Base-by-base conservation (phyloP, 176 grass and related monocot genomes). In the Saccharum officinarum region DNA sequence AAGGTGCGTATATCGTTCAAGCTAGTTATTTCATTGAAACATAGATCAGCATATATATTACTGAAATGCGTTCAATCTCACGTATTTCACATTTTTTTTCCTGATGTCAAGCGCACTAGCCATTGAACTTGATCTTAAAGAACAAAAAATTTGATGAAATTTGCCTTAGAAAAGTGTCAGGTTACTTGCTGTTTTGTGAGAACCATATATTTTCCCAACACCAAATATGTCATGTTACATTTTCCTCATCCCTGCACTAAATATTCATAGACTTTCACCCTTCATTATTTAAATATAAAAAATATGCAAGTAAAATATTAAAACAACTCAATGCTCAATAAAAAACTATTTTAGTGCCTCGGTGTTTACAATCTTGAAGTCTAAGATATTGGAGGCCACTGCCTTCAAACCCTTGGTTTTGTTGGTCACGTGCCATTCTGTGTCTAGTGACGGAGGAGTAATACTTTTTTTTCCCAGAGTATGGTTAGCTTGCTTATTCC, bases 1-100 rank as follows among this genome's bases (percentile, higher is more conserved):
- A 97, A 94, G 92, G 92, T 97, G 87, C 25, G 57, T 40, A 42
- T 83, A 46, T 62, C 41, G 0, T 40, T 71, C 31, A 62, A 40
- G 31, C 10, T 49, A 72, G 36, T 75, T 28, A 45, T 28, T 54
- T 66, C 11, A 47, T 37, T 66, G 55, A 45, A 85, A 31, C 37
- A 78, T n/a, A 23, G 40, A 9, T 64, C 49, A 73, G 30, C 26
- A 69, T 57, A 14, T 28, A 70, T 77, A 52, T 69, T 76, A 46
- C 37, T 69, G 28, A 28, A 38, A 46, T 76, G n/a, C 46, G 14
- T 62, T 77, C 22, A 77, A 23, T 13, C 73, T 81, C 8, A 12
- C 40, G 4, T 50, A 13, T 79, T 55, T 88, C 8, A 22, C 8
- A 3, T 40, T 37, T 45, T 28, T 71, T n/a, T 68, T 23, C 7